Conservation (phyloP, 768 basidiomycete species). For the Pulveroboletus sp. region DNA sequence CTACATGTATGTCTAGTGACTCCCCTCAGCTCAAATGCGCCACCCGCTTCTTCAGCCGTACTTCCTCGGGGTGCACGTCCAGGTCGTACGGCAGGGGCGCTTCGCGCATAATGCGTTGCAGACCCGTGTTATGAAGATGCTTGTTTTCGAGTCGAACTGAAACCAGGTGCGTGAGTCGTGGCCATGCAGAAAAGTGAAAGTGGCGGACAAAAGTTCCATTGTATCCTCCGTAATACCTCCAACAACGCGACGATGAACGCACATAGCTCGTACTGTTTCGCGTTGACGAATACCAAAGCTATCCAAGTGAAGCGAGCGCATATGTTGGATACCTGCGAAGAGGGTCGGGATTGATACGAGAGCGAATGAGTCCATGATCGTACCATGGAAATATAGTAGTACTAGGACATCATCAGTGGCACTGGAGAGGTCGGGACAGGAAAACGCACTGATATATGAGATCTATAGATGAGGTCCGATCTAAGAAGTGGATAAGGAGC, state of each 20-base stretch:
- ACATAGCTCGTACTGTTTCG: constrained; percentile 48
- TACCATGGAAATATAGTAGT: constrained; percentile 80
- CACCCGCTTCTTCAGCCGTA: constrained; percentile 17
- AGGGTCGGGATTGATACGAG: background rate
- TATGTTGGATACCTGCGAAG: constrained; percentile 60
- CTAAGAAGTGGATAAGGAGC: constrained; percentile 61
- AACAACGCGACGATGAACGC: constrained; percentile 64
- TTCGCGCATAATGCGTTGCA: constrained; percentile 83
- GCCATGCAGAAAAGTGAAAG: constrained; percentile 3
- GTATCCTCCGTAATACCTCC: constrained; percentile 76
- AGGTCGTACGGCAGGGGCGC: constrained; percentile 76
- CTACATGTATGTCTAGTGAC: too few relatives aligned
- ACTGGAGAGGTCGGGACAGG: background rate
- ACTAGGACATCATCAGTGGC: constrained; percentile 31
- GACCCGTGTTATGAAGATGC: constrained; percentile 89
- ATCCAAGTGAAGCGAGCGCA: constrained; percentile 81
- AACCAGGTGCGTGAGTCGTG: background rate
- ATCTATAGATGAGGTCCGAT: constrained; percentile 66
- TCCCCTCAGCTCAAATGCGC: constrained; percentile 18
- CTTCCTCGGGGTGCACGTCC: constrained; percentile 44
- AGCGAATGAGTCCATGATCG: constrained; percentile 10
- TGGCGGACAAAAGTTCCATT: constrained; percentile 87
- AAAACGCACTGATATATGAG: constrained; percentile 49
- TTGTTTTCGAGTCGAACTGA: constrained; percentile 83
- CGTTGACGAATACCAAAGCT: constrained; percentile 58